Conservation (phyloP, 2,329 filamentous ascomycete genomes). For the Epichloe sibirici region DNA sequence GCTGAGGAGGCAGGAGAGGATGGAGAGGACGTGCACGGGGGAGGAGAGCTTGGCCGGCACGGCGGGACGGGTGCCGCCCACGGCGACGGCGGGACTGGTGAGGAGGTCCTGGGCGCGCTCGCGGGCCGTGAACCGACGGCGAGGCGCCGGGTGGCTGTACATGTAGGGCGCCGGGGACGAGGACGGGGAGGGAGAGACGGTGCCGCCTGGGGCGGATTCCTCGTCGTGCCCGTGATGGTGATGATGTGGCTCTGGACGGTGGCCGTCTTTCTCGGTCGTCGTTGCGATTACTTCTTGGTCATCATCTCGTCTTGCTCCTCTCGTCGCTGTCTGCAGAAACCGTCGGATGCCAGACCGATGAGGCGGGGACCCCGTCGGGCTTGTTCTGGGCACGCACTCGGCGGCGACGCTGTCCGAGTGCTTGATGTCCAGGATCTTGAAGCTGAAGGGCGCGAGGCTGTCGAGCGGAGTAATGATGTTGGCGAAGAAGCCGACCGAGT, state of each 20-base stretch:
- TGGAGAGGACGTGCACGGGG: slow-evolving; percentile 40
- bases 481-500: slow-evolving; percentile 48
- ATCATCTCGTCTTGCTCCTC: too few species aligned
- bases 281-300: too few species aligned
- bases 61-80: slow-evolving; percentile 26
- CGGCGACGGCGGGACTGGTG: slow-evolving; percentile 28
- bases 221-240: too few species aligned
- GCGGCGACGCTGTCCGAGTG: slow-evolving; percentile 22
- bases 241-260: too few species aligned
- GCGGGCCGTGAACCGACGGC: slow-evolving; percentile 22
- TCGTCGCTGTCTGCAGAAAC: background rate
- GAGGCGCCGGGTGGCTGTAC: background rate
- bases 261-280: too few species aligned
- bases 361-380: background rate
- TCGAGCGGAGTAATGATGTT: slow-evolving; percentile 47
- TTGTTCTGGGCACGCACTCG: background rate
- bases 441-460: slow-evolving; percentile 32
- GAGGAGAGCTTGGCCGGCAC: slow-evolving; percentile 37
- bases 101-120: slow-evolving; percentile 31
- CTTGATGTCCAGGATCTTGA: slow-evolving; percentile 35
- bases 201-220: too few species aligned
- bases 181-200: background rate
- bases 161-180: background rate
- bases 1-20: slow-evolving; percentile 38
- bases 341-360: background rate